Percentiles rank a stretch among this genome's conserved stretches.
Evolutionary conservation across 2,329 filamentous ascomycete species (phyloP).

Genomic region (Colletotrichum cereale): DNA sequence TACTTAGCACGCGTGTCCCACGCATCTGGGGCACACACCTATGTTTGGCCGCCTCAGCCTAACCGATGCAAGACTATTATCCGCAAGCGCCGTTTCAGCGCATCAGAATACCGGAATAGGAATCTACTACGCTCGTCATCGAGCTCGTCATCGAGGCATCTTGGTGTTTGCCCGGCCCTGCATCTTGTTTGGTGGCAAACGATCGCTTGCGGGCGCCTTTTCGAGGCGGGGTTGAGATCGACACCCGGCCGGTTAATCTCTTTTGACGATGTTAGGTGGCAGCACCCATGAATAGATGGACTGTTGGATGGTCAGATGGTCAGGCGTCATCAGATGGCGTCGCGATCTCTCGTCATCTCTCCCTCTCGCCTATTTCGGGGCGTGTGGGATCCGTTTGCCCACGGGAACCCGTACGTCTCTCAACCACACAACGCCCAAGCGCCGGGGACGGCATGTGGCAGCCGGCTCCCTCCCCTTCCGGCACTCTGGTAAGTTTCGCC

Average conservation of each 20-base stretch:
- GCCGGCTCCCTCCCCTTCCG: neutral
- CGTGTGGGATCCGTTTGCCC: neutral
- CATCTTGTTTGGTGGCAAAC: slow-evolving; percentile 7
- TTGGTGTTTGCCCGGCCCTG: neutral
- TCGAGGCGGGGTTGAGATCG: slow-evolving; percentile 1
- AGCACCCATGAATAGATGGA: neutral
- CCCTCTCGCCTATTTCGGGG: neutral
- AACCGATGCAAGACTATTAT: neutral
- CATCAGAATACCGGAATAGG: slow-evolving; percentile 20
- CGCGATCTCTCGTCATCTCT: neutral
- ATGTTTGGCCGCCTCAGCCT: neutral
- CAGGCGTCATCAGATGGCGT: neutral
- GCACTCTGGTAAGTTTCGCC: neutral
- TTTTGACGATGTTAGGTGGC: neutral
- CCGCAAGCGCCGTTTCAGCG: slow-evolving; percentile 34
- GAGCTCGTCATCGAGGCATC: too few species aligned
- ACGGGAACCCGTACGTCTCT: neutral
- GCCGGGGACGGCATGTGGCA: neutral
- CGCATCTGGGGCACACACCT: neutral
- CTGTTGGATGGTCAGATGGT: neutral
- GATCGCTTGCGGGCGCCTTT: neutral
- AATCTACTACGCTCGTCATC: neutral
- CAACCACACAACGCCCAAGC: neutral
- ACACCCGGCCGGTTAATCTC: neutral
- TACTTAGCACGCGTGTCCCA: slow-evolving; percentile 21